phyloP scores from a whole-genome alignment of 495 filamentous ascomycete genomes.

The Aspergillus steynii region DNA sequence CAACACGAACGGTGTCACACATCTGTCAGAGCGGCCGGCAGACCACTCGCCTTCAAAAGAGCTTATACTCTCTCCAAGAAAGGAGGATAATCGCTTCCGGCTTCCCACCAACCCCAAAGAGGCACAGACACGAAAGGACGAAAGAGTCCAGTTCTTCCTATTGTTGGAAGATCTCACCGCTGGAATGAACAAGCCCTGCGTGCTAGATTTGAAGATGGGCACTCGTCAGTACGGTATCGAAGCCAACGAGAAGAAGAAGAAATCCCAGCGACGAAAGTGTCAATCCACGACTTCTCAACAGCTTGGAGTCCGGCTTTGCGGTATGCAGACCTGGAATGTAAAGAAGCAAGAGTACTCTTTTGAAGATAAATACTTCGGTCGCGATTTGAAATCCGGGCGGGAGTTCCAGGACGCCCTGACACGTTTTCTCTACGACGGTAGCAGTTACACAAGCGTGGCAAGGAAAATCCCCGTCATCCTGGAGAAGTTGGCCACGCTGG shows the following conservation, averaged over 20 bases:
- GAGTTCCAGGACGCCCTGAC: conserved; percentile 90
- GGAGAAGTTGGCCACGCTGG: conserved; percentile 76
- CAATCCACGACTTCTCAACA: conserved; percentile 87
- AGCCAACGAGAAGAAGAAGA: conserved; percentile 85
- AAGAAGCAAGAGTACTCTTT: conserved; percentile 81
- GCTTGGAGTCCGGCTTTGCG: conserved; percentile 90
- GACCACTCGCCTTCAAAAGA: neutral
- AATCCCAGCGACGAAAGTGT: conserved; percentile 90
- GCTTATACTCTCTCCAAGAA: neutral
- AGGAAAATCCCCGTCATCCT: conserved; percentile 86
- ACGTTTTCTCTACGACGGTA: conserved; percentile 89
- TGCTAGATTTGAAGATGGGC: conserved; percentile 98
- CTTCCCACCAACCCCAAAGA: conserved; percentile 74
- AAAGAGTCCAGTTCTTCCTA: conserved; percentile 87
- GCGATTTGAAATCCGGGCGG: conserved; percentile 80
- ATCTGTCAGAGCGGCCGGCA: neutral
- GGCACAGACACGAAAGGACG: conserved; percentile 67
- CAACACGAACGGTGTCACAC: conserved; percentile 1
- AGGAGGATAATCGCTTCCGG: conserved; percentile 24
- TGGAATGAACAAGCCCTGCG: conserved; percentile 94
- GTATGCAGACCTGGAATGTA: conserved; percentile 93
- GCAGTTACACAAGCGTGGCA: conserved; percentile 70
- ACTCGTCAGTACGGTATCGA: conserved; percentile 99
- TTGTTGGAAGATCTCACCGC: conserved; percentile 96
- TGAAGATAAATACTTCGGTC: conserved; percentile 96